phyloP scores from a whole-genome alignment of 2,329 filamentous ascomycete species.

The Diaporthe ilicicola region DNA sequence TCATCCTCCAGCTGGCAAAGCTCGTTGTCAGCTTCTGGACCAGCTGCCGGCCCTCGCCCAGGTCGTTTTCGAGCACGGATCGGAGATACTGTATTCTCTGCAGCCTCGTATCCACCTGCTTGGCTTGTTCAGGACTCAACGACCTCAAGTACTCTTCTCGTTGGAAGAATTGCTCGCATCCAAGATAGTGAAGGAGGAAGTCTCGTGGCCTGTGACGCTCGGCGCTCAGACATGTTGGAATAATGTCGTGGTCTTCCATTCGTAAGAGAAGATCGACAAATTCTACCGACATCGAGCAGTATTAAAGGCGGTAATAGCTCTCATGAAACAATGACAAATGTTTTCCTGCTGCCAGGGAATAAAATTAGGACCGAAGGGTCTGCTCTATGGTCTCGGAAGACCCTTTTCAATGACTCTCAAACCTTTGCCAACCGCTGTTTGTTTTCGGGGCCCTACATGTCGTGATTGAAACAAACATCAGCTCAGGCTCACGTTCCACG shows the following conservation, averaged over 20 bases:
- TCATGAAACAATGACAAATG: not conserved
- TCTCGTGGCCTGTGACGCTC: slow-evolving; percentile 31
- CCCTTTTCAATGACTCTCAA: slow-evolving; percentile 1
- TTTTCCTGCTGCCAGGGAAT: too few species aligned
- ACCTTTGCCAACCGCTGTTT: not conserved
- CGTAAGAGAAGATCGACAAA: slow-evolving; percentile 18
- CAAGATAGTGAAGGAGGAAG: slow-evolving; percentile 32
- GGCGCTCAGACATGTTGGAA: slow-evolving; percentile 31
- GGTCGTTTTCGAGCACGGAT: slow-evolving; percentile 18
- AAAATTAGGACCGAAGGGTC: not conserved
- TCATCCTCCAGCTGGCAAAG: slow-evolving; percentile 19
- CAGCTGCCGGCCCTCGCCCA: slow-evolving; percentile 19
- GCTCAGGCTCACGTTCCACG: slow-evolving; percentile 11
- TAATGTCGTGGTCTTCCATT: slow-evolving; percentile 33
- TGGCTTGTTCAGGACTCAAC: slow-evolving; percentile 14
- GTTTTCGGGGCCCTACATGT: not conserved
- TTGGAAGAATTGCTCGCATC: slow-evolving; percentile 33
- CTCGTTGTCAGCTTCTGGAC: slow-evolving; percentile 24
- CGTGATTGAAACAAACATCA: slow-evolving; percentile 6
- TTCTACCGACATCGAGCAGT: slow-evolving; percentile 16
- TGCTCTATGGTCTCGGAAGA: not conserved
- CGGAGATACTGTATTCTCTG: slow-evolving; percentile 25
- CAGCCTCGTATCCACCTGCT: slow-evolving; percentile 22
- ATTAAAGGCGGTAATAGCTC: fast-evolving
- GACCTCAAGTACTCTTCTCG: slow-evolving; percentile 29